Evolutionary conservation across 805 yeast genomes (phyloP), one percentile per base, ranked within the genome.

Genomic region (Kazachstania psychrophila): DNA sequence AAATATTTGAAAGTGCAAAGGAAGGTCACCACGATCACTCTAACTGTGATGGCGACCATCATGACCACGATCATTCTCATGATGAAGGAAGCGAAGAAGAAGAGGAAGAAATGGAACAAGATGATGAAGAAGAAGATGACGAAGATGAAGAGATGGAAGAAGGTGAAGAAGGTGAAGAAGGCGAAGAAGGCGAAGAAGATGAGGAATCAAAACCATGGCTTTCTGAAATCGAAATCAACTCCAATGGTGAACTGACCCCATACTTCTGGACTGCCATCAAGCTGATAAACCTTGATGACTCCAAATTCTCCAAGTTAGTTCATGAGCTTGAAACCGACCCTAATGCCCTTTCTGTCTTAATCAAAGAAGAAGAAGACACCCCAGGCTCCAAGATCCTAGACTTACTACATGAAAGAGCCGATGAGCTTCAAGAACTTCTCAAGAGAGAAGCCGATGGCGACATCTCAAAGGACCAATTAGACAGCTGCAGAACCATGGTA

Each of bases 251-350:
- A 15, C 67, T 71, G 9, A 60, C 75, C 0, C 52, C 54, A 2
- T 59, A 67, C n/a, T 63, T 77, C 0, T 60, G 59, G 43, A 71
- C 75, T 0, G 38, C 69, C 17, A 48, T 64, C 12, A 66, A 53
- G 17, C 41, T 70, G 4, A 40, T 68, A 3, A 47, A 66, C 2
- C 15, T 66, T 38, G 44, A 48, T 6, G 47, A 51, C 1, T 36
- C 44, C 1, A 57, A 60, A 24, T 47, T 63, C 34, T 13, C 25
- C 10, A 51, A 52, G 29, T 44, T 65, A 32, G 17, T 43, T 0
- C 25, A 29, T 23, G 20, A 23, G 3, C 23, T 28, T 2, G 20
- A 23, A 5, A 27, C 35, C 4, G 36, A 33, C 8, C 23, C 28
- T 9, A 17, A 28, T n/a, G n/a, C n/a, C n/a, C n/a, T n/a, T n/a